These are phyloP conservation scores for Aureobasidium sp. DNA, from an alignment of 2,329 filamentous ascomycete genomes.

Conservation along the genomic window DNA sequence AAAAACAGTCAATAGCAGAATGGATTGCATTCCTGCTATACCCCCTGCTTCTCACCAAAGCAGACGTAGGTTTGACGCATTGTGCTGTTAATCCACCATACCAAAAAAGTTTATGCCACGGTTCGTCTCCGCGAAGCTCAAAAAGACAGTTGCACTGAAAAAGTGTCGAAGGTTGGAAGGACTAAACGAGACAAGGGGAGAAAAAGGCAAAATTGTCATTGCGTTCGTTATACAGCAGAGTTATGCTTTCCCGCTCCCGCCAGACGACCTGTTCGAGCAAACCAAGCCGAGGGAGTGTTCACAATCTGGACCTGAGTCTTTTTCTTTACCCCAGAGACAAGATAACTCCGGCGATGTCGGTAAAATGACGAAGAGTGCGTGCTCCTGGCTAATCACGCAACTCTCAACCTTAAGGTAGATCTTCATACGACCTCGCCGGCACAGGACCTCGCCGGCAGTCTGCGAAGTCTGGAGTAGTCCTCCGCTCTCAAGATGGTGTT, in stretches of 20 bases:
- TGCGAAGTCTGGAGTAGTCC: not conserved
- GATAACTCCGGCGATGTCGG: not conserved
- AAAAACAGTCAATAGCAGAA: not conserved
- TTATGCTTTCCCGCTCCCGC: not conserved
- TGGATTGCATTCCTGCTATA: too few species aligned
- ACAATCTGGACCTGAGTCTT: not conserved
- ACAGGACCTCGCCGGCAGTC: not conserved
- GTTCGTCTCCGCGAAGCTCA: not conserved
- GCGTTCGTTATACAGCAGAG: not conserved
- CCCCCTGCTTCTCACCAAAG: not conserved
- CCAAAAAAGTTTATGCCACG: not conserved
- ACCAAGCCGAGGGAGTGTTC: not conserved
- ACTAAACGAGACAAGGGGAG: not conserved
- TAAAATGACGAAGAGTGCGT: not conserved
- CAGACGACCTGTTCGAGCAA: not conserved
- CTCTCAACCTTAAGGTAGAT: not conserved
- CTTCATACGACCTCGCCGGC: not conserved
- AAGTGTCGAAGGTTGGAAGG: not conserved
- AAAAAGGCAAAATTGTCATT: conserved; percentile 1
- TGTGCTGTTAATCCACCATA: not conserved
- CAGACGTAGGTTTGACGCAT: not conserved
- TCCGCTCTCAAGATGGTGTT: not conserved
- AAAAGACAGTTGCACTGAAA: not conserved
- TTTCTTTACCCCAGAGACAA: not conserved
- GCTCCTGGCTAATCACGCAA: not conserved